A percentile compares a stretch with the other conserved stretches of the same genome.
Evolutionary conservation across 257 asterid species (phyloP).

Genomic region (Nicotiana tabacum): DNA sequence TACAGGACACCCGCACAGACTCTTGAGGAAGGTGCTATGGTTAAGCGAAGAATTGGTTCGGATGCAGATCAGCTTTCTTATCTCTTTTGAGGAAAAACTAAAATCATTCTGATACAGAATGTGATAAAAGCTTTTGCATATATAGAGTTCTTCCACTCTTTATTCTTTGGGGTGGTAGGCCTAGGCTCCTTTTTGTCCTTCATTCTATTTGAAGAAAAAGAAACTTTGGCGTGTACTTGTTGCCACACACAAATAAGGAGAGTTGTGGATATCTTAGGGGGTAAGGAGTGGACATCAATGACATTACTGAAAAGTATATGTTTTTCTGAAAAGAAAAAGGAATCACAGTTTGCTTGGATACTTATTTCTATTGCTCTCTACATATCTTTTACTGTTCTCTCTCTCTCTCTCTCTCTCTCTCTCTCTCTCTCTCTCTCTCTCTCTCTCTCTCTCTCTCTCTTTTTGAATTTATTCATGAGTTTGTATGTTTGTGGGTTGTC

Average conservation of each 20-base stretch:
- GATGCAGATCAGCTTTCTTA: neutral
- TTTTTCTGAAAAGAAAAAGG: constrained; percentile 4
- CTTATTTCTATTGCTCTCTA: constrained; percentile 1
- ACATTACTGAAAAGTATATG: constrained; percentile 1
- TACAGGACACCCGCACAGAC: neutral
- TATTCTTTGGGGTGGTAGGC: neutral
- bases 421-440: no score
- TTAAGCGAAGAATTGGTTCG: neutral
- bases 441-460: neutral
- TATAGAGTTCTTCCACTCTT: neutral
- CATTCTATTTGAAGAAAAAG: constrained; percentile 6
- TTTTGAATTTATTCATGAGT: neutral
- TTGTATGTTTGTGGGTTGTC: constrained; percentile 3
- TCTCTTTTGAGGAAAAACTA: constrained; percentile 7
- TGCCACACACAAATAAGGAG: neutral
- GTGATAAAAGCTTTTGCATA: neutral
- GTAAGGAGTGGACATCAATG: neutral
- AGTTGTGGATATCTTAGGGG: neutral
- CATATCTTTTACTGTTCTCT: neutral
- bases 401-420: neutral
- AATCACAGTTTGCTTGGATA: neutral
- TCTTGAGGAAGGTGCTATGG: neutral
- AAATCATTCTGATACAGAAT: neutral
- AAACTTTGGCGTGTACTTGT: neutral
- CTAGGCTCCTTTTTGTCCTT: neutral